Evolutionary conservation across 345 rosid genomes (phyloP).

Genomic region (Cardamine resedifolia): DNA sequence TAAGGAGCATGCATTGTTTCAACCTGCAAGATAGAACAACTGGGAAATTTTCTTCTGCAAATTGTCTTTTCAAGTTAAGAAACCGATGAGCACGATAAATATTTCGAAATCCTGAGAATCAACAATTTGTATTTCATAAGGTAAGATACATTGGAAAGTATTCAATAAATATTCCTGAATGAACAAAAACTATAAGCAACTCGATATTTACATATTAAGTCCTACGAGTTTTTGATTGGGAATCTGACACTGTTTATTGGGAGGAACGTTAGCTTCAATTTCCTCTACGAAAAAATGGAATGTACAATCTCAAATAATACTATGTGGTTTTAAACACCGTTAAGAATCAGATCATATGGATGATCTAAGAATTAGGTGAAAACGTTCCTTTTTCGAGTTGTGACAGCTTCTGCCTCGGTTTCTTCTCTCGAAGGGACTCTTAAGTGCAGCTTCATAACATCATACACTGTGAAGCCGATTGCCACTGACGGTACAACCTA

Average conservation of each 20-base stretch:
- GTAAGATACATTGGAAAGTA: not conserved
- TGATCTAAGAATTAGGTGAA: slow-evolving; percentile 39
- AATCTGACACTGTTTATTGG: slow-evolving; percentile 11
- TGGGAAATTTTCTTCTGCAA: not conserved
- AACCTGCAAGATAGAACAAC: not conserved
- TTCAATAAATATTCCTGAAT: not conserved
- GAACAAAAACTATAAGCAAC: slow-evolving; percentile 7
- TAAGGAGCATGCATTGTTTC: not conserved
- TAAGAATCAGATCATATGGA: slow-evolving; percentile 19
- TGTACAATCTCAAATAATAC: slow-evolving; percentile 26
- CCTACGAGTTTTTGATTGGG: not conserved
- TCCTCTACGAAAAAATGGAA: slow-evolving; percentile 44
- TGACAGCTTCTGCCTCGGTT: slow-evolving; percentile 47
- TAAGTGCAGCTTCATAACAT: slow-evolving; percentile 70
- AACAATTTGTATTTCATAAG: not conserved
- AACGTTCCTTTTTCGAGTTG: slow-evolving; percentile 51
- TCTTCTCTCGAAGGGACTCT: slow-evolving; percentile 86
- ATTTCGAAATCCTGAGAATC: not conserved
- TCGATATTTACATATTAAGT: slow-evolving; percentile 16
- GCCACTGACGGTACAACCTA: slow-evolving; percentile 96
- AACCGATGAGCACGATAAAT: not conserved
- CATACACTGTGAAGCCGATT: slow-evolving; percentile 92
- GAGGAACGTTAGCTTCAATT: slow-evolving; percentile 4
- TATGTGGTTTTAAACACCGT: slow-evolving; percentile 26
- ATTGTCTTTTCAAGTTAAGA: not conserved